Evolutionary conservation across 495 filamentous ascomycete genomes (phyloP).

Genomic region (Glutinoglossum americanum): DNA sequence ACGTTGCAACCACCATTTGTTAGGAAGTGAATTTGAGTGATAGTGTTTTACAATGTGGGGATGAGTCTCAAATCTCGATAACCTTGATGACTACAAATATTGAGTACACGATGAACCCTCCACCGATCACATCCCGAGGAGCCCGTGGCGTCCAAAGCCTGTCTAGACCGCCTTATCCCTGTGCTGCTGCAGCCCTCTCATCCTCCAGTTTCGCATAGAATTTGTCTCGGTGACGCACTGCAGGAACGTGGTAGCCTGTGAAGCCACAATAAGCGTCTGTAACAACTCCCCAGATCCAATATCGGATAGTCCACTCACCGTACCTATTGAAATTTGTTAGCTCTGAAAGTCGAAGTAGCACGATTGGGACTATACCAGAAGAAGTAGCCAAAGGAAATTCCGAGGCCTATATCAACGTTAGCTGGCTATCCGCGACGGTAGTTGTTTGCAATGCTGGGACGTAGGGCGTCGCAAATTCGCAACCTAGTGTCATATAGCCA

Average conservation of each 20-base stretch:
- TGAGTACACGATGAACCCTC: neutral
- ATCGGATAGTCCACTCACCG: neutral
- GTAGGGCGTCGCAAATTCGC: neutral
- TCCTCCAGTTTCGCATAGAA: conserved; percentile 62
- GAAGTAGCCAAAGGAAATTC: conserved; percentile 47
- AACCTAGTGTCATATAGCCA: neutral
- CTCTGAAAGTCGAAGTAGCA: neutral
- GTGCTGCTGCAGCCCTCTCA: conserved; percentile 29
- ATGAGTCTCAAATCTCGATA: neutral
- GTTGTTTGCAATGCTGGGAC: neutral
- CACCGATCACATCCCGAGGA: neutral
- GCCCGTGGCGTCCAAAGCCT: neutral
- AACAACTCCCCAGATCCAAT: too few relatives aligned
- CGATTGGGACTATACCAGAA: conserved; percentile 46
- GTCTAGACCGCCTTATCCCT: conserved; percentile 10
- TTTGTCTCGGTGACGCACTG: conserved; percentile 48
- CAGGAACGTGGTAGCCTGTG: conserved; percentile 58
- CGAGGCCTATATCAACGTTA: conserved; percentile 29
- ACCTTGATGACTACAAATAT: neutral
- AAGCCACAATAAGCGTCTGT: conserved; percentile 5
- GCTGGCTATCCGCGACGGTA: neutral
- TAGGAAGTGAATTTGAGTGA: neutral
- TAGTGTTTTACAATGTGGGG: neutral
- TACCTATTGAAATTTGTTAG: conserved; percentile 2
- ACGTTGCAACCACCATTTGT: neutral